Evolutionary conservation across 192 early-diverging fungal genomes (phyloP), one percentile per base, ranked within the genome.

Genomic region (Coemansia guatemalensis): DNA sequence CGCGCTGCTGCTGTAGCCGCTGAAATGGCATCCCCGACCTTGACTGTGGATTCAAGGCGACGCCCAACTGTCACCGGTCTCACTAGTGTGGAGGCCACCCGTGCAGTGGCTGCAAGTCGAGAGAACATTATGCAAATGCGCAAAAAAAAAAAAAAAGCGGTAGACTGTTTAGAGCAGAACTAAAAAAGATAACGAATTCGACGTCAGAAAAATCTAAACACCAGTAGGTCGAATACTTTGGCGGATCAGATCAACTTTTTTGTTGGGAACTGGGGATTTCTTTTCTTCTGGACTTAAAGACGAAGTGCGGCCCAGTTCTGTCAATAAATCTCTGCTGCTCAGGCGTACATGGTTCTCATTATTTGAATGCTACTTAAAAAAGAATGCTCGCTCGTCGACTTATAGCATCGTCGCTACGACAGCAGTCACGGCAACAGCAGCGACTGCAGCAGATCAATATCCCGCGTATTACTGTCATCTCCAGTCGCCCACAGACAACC

Each of bases 21-120:
- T 51, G 60, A 48, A 44, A 44, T 55, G 21, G 57, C 23, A n/a
- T 78, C 71, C 56, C 67, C 76, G 5, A 70, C 76, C 24, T 73
- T 79, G 53, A 68, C 64, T 67, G 76, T 79, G 27, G 76, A 79
- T 67, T 73, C 76, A 47, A 70, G 64, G 11, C 76, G 76, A 33
- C 67, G 71, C 8, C 58, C 73, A 41, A 58, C 68, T 70, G 53
- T 56, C 56, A 67, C 68, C 48, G 47, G 26, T 60, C 29, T 69
- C 56, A 39, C 47, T 23, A n/a, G 53, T 55, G 44, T 44, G 21
- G 56, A 53, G 52, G 44, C 81, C 65, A 60, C 69, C 56, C 68
- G 71, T 59, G 50, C 76, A 71, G 52, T 64, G 41, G 62, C 56
- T 56, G 60, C 67, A 48, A 61, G 67, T 29, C 64, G 64, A 58